These are phyloP conservation scores for Phylloporus sp. DNA, from an alignment of 768 basidiomycete genomes.

Conservation along the genomic window DNA sequence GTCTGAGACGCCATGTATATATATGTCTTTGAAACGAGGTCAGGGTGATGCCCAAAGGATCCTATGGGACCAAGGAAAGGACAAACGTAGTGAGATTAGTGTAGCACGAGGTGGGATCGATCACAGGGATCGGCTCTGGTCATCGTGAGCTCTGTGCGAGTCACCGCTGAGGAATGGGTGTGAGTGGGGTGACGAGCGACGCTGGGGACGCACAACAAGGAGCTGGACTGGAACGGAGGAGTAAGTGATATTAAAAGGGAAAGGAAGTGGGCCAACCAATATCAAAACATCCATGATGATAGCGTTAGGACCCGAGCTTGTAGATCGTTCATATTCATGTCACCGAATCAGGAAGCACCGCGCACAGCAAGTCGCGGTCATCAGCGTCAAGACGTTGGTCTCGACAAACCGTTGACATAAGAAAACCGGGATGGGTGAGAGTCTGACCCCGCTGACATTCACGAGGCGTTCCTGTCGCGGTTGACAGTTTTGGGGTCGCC, in stretches of 20 bases:
- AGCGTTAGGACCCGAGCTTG: slow-evolving; percentile 15
- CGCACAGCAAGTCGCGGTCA: slow-evolving; percentile 1
- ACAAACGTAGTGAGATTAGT: slow-evolving; percentile 25
- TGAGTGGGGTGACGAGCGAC: slow-evolving; percentile 12
- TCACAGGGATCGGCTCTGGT: slow-evolving; percentile 15
- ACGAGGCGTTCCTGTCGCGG: slow-evolving; percentile 17
- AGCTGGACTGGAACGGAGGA: slow-evolving; percentile 3
- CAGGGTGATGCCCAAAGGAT: slow-evolving; percentile 27
- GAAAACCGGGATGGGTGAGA: no score
- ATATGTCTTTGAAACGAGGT: slow-evolving; percentile 38
- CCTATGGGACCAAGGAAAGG: slow-evolving; percentile 21
- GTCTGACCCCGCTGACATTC: slow-evolving; percentile 14
- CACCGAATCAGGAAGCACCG: slow-evolving; percentile 9
- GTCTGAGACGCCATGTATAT: slow-evolving; percentile 29
- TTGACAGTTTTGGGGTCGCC: slow-evolving; percentile 33
- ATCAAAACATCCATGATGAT: slow-evolving; percentile 11
- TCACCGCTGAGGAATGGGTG: slow-evolving; percentile 9
- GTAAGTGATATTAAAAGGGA: slow-evolving; percentile 3
- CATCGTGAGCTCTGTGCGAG: slow-evolving; percentile 5
- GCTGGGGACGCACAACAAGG: neutral
- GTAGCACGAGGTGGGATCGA: slow-evolving; percentile 36
- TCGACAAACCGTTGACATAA: slow-evolving; percentile 27
- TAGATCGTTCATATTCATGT: slow-evolving; percentile 13
- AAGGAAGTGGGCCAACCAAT: slow-evolving; percentile 7
- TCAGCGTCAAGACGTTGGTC: slow-evolving; percentile 5